These are phyloP conservation scores for Calonectria fujianensis DNA, from an alignment of 2,329 filamentous ascomycete species.

Conservation along the genomic window DNA sequence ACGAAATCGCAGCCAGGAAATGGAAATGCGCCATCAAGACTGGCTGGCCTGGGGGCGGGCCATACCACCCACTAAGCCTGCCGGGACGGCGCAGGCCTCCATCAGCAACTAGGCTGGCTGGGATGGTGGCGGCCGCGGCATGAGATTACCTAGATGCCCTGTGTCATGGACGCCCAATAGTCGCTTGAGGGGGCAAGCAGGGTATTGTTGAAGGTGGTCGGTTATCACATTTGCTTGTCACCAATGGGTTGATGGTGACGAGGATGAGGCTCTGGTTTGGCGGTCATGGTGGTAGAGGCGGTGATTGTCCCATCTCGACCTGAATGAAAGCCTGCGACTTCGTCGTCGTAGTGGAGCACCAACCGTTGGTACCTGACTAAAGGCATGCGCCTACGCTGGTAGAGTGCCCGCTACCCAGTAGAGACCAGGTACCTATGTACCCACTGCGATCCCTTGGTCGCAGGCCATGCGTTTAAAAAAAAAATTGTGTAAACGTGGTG, in stretches of 20 bases:
- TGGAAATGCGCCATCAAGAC: slow-evolving; percentile 27
- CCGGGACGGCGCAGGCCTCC: slow-evolving; percentile 19
- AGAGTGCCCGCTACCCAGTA: not conserved
- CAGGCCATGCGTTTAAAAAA: not conserved
- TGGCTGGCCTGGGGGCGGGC: slow-evolving; percentile 1
- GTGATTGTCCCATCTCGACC: not conserved
- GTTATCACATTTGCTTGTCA: not conserved
- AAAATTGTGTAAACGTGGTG: not conserved
- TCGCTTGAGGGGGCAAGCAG: not conserved
- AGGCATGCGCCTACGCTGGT: not conserved
- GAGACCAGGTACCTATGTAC: not conserved
- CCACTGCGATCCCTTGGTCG: not conserved
- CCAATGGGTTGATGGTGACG: slow-evolving; percentile 15
- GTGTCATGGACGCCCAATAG: slow-evolving; percentile 3
- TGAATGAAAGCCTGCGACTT: not conserved
- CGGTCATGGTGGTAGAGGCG: slow-evolving; percentile 16
- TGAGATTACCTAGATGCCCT: slow-evolving; percentile 5
- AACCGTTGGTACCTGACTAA: slow-evolving; percentile 34
- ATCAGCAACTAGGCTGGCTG: slow-evolving; percentile 25
- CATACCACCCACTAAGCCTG: slow-evolving; percentile 20
- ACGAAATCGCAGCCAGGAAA: slow-evolving; percentile 10
- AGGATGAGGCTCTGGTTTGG: not conserved
- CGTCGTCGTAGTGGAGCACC: not conserved
- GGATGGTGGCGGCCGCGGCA: slow-evolving; percentile 25
- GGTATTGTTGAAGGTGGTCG: not conserved